Percentiles rank a stretch among this genome's conserved stretches.
phyloP scores from a whole-genome alignment of 805 yeast genomes.

The Metschnikowia drakensbergensis region DNA sequence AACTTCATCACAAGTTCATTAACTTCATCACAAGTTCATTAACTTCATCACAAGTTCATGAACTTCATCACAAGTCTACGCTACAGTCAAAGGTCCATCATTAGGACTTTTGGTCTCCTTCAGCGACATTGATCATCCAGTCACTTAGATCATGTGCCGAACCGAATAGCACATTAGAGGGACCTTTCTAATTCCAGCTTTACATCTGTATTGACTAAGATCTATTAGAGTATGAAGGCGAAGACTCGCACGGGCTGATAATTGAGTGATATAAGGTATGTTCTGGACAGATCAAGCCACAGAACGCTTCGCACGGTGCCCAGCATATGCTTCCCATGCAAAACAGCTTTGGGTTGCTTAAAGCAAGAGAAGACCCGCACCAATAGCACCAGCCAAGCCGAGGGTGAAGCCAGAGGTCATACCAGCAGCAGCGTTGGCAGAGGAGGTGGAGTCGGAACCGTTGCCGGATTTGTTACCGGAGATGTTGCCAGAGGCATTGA shows the following conservation, averaged over 20 bases:
- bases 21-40: too few relatives aligned
- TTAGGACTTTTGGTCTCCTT: too few relatives aligned
- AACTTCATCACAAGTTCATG: too few relatives aligned
- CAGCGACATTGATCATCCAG: too few relatives aligned
- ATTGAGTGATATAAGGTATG: background rate
- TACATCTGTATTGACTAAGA: background rate
- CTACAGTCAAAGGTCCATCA: too few relatives aligned
- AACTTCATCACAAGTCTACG: too few relatives aligned
- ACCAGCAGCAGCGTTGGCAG: constrained; percentile 21
- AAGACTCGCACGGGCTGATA: background rate
- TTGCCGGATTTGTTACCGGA: constrained; percentile 20
- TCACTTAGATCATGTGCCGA: too few relatives aligned
- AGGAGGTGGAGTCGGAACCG: constrained; percentile 21
- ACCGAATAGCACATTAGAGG: too few relatives aligned
- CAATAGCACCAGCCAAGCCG: constrained; percentile 41
- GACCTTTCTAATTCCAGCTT: too few relatives aligned
- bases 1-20: too few relatives aligned
- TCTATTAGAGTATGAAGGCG: constrained; percentile 1
- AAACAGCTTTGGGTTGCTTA: constrained; percentile 6
- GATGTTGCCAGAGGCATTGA: constrained; percentile 7
- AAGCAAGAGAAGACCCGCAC: constrained; percentile 48
- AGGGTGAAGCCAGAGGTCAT: constrained; percentile 19
- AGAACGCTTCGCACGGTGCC: background rate
- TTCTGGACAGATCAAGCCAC: background rate
- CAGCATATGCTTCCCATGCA: background rate